A percentile compares a stretch with the other conserved stretches of the same genome.
Evolutionary conservation across 1,284 basidiomycete species (phyloP).

Genomic region (Malassezia obtusa): DNA sequence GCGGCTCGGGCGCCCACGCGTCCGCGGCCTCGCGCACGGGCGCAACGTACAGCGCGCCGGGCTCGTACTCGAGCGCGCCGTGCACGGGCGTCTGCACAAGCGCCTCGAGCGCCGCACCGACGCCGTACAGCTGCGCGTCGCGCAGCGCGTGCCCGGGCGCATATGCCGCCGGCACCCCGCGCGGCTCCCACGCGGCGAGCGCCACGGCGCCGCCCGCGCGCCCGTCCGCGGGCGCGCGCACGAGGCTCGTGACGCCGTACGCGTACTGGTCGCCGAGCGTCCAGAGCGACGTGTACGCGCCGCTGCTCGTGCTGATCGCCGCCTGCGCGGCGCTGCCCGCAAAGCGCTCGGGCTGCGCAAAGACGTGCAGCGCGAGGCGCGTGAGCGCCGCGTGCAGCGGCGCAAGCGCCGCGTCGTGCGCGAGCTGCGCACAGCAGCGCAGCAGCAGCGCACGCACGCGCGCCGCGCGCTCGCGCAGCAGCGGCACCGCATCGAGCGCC

Average conservation of each 20-base stretch:
- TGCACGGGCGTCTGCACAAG: conserved; percentile 71
- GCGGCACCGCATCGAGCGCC: conserved; percentile 14
- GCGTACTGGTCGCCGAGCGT: conserved; percentile 77
- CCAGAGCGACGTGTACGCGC: conserved; percentile 72
- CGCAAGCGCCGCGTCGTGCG: conserved; percentile 68
- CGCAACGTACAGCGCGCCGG: conserved; percentile 59
- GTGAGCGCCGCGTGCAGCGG: conserved; percentile 66
- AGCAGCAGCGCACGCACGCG: conserved; percentile 73
- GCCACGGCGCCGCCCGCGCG: conserved; percentile 7
- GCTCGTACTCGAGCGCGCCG: conserved; percentile 76
- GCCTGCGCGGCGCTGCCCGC: conserved; percentile 77
- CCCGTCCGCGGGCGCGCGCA: conserved; percentile 40
- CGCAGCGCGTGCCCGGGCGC: not conserved
- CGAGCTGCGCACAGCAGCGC: conserved; percentile 77
- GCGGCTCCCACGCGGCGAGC: not conserved
- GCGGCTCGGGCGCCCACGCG: conserved; percentile 49
- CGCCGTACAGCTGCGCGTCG: not conserved
- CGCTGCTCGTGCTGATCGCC: conserved; percentile 77
- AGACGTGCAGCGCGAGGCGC: conserved; percentile 71
- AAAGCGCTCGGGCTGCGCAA: conserved; percentile 65
- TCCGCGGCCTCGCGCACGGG: conserved; percentile 9
- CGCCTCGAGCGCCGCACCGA: conserved; percentile 55
- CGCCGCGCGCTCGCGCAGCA: conserved; percentile 25
- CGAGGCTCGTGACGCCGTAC: conserved; percentile 73
- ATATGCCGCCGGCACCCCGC: not conserved